Conservation (phyloP, 345 rosid species). For the Excoecaria agallocha region DNA sequence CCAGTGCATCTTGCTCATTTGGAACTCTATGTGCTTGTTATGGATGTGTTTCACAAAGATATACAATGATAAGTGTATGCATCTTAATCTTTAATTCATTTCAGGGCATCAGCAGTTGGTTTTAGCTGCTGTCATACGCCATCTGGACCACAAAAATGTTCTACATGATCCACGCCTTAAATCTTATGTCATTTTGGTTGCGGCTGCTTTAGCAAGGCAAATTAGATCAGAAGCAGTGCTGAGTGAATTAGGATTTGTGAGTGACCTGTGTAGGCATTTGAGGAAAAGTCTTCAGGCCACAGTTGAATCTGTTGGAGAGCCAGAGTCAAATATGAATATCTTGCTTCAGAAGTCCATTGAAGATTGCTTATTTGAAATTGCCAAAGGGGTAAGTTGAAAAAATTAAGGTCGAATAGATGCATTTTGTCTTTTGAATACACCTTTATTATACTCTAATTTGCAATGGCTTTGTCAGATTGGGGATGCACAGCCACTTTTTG, state of each 20-base stretch:
- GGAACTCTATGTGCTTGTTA: background rate
- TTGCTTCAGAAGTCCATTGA: slow-evolving; percentile 81
- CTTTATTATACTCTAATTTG: slow-evolving; percentile 15
- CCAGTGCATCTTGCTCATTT: background rate
- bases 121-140: slow-evolving; percentile 72
- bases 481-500: slow-evolving; percentile 59
- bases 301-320: slow-evolving; percentile 60
- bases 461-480: slow-evolving; percentile 39
- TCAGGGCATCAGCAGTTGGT: slow-evolving; percentile 75
- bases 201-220: slow-evolving; percentile 72
- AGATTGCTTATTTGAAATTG: slow-evolving; percentile 88
- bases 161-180: slow-evolving; percentile 74
- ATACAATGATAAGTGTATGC: slow-evolving; percentile 1
- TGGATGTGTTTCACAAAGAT: slow-evolving; percentile 6
- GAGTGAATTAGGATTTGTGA: slow-evolving; percentile 69
- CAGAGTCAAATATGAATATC: slow-evolving; percentile 57
- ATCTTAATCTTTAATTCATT: slow-evolving; percentile 22
- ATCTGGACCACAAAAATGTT: slow-evolving; percentile 88
- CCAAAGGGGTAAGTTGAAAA: slow-evolving; percentile 60
- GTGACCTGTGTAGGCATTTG: slow-evolving; percentile 91
- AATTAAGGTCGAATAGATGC: background rate
- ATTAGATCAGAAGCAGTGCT: slow-evolving; percentile 62
- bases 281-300: slow-evolving; percentile 86
- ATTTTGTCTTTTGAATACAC: slow-evolving; percentile 6
- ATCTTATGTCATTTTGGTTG: slow-evolving; percentile 63